Percentiles rank a stretch among this genome's conserved stretches.
Evolutionary conservation across 192 early-diverging fungal species (phyloP).

Genomic region (Pilaira anomala): DNA sequence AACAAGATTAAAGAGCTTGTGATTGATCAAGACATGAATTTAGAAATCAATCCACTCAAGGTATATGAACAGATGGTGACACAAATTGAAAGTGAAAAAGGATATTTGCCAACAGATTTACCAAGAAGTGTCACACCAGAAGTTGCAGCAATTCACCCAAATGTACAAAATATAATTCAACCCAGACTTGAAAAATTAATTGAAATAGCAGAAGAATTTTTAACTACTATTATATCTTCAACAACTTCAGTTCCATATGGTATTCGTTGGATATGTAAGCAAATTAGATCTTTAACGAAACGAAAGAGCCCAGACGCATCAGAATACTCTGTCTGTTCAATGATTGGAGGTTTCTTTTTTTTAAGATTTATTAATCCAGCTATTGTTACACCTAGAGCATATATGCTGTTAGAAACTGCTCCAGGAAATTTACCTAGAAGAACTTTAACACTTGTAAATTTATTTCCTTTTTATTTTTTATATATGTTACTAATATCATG

Average conservation of each 20-base stretch:
- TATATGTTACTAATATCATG: background rate
- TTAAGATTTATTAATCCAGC: conserved; percentile 97
- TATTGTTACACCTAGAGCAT: conserved; percentile 92
- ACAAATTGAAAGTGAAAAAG: conserved; percentile 67
- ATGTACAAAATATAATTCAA: conserved; percentile 81
- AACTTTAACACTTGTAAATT: conserved; percentile 77
- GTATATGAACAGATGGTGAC: conserved; percentile 82
- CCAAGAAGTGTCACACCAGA: conserved; percentile 80
- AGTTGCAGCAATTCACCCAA: conserved; percentile 72
- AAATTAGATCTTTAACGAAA: conserved; percentile 90
- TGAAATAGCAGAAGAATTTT: conserved; percentile 82
- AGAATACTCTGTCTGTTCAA: conserved; percentile 85
- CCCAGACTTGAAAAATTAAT: conserved; percentile 79
- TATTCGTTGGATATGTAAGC: conserved; percentile 98
- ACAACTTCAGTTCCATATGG: conserved; percentile 89
- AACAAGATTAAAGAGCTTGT: conserved; percentile 78
- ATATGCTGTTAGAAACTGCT: conserved; percentile 84
- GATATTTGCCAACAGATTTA: conserved; percentile 54
- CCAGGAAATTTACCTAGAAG: conserved; percentile 79
- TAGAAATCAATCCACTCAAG: conserved; percentile 95
- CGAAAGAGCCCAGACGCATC: conserved; percentile 88
- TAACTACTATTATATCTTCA: conserved; percentile 81
- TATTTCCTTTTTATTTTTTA: conserved; percentile 1
- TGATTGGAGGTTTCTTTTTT: conserved; percentile 97
- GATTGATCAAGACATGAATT: conserved; percentile 76